Percentiles rank a stretch among this genome's conserved stretches.
These are phyloP conservation scores for Taphrina betulina DNA, from an alignment of 1,139 yeast species.

Conservation along the genomic window DNA sequence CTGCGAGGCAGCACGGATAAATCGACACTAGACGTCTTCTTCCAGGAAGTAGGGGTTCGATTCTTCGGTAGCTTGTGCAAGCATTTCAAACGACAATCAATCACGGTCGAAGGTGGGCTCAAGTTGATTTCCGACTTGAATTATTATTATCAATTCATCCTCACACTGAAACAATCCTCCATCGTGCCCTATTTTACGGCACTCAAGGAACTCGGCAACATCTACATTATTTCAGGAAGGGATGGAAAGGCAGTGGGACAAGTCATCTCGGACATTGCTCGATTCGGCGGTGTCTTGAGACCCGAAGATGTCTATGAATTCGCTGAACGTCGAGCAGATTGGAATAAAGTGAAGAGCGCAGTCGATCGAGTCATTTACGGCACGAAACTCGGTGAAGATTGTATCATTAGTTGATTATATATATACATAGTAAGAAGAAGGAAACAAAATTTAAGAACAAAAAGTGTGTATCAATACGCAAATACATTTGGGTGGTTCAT, in stretches of 20 bases:
- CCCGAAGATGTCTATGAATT: conserved; percentile 94
- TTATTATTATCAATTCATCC: conserved; percentile 68
- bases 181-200: conserved; percentile 77
- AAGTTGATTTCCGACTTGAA: conserved; percentile 61
- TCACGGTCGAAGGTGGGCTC: conserved; percentile 81
- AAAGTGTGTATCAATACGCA: too few species aligned
- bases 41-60: conserved; percentile 88
- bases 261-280: conserved; percentile 75
- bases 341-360: conserved; percentile 70
- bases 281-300: conserved; percentile 83
- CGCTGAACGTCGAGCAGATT: conserved; percentile 83
- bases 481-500: too few species aligned
- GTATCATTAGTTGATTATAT: conserved; percentile 22
- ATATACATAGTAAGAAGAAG: too few species aligned
- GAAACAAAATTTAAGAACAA: too few species aligned
- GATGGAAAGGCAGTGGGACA: conserved; percentile 83
- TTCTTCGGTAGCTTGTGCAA: conserved; percentile 76
- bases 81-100: conserved; percentile 63
- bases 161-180: conserved; percentile 62
- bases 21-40: conserved; percentile 84
- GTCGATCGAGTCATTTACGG: conserved; percentile 98
- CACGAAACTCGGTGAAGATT: conserved; percentile 12
- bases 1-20: conserved; percentile 83
- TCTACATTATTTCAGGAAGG: conserved; percentile 70
- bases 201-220: conserved; percentile 76